A percentile compares a stretch with the other conserved stretches of the same genome.
Evolutionary conservation across 139 green algal species (phyloP).

Genomic region (Picochlorum sp.): DNA sequence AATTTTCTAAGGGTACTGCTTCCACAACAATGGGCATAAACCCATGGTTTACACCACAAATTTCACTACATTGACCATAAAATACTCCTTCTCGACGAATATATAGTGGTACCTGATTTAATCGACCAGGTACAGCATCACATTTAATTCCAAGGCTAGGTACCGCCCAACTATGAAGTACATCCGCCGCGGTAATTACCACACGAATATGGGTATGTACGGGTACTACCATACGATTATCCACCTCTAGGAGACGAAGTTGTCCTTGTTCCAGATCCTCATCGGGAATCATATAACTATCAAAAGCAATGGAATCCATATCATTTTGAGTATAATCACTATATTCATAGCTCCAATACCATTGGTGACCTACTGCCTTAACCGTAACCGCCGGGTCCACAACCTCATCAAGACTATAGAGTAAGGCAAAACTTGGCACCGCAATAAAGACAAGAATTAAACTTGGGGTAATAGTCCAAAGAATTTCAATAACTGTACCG

Average conservation of each 20-base stretch:
- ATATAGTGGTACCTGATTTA: slow-evolving; percentile 33
- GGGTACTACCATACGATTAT: slow-evolving; percentile 33
- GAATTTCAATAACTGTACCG: slow-evolving; percentile 43
- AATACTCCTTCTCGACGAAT: slow-evolving; percentile 37
- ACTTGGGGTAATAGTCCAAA: slow-evolving; percentile 42
- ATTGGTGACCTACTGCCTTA: slow-evolving; percentile 45
- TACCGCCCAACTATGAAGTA: slow-evolving; percentile 40
- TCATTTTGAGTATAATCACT: slow-evolving; percentile 43
- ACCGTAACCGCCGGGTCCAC: slow-evolving; percentile 40
- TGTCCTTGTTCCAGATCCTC: slow-evolving; percentile 28
- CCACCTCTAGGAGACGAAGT: slow-evolving; percentile 28
- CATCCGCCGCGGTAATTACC: slow-evolving; percentile 37
- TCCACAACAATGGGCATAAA: slow-evolving; percentile 47
- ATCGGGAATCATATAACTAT: slow-evolving; percentile 48
- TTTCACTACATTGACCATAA: slow-evolving; percentile 41
- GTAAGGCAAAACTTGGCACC: slow-evolving; percentile 41
- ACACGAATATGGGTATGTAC: slow-evolving; percentile 33
- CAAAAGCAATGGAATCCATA: slow-evolving; percentile 29
- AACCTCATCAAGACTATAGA: slow-evolving; percentile 49
- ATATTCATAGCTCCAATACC: slow-evolving; percentile 50
- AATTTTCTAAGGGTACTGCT: slow-evolving; percentile 39
- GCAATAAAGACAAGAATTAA: slow-evolving; percentile 48
- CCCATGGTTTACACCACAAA: slow-evolving; percentile 36
- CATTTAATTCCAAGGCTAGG: slow-evolving; percentile 38
- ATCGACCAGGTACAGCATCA: slow-evolving; percentile 33